Evolutionary conservation across 352 stramenopile genomes (phyloP).

Genomic region (Pythium rishiriense): DNA sequence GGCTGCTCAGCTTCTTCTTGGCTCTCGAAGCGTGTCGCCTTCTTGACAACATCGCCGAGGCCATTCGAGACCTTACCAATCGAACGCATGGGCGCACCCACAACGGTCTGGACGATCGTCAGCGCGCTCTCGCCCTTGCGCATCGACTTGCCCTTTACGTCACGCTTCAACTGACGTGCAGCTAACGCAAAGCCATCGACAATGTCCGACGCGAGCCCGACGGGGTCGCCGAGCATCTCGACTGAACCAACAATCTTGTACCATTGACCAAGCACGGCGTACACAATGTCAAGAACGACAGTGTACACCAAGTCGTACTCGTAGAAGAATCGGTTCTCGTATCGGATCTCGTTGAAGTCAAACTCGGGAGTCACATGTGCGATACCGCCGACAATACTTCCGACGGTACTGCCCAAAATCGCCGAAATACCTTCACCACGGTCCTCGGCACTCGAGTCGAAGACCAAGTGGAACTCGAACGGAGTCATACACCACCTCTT

Average conservation of each 20-base stretch:
- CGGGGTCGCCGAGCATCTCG: slow-evolving; percentile 80
- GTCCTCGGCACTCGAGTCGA: slow-evolving; percentile 82
- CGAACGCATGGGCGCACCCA: slow-evolving; percentile 70
- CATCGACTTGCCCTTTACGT: slow-evolving; percentile 72
- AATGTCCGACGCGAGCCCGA: slow-evolving; percentile 84
- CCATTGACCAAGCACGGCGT: slow-evolving; percentile 79
- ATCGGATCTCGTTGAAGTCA: slow-evolving; percentile 68
- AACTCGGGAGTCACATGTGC: slow-evolving; percentile 85
- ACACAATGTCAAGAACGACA: slow-evolving; percentile 72
- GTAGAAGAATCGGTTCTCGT: slow-evolving; percentile 84
- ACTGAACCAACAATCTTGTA: slow-evolving; percentile 90
- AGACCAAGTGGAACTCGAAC: slow-evolving; percentile 81
- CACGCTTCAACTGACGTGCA: slow-evolving; percentile 78
- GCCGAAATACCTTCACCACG: slow-evolving; percentile 75
- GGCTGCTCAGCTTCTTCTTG: slow-evolving; percentile 71
- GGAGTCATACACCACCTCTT: slow-evolving; percentile 69
- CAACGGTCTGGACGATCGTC: slow-evolving; percentile 79
- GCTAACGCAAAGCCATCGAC: slow-evolving; percentile 82
- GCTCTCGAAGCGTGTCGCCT: slow-evolving; percentile 77
- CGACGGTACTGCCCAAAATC: slow-evolving; percentile 78
- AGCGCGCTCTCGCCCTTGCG: slow-evolving; percentile 81
- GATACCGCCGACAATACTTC: slow-evolving; percentile 88
- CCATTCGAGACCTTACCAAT: slow-evolving; percentile 87
- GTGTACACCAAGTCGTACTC: slow-evolving; percentile 81
- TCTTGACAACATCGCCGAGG: slow-evolving; percentile 85